A percentile compares a stretch with the other conserved stretches of the same genome.
Conservation (phyloP, 2,329 filamentous ascomycete genomes). For the Pseudogymnoascus sp. region DNA sequence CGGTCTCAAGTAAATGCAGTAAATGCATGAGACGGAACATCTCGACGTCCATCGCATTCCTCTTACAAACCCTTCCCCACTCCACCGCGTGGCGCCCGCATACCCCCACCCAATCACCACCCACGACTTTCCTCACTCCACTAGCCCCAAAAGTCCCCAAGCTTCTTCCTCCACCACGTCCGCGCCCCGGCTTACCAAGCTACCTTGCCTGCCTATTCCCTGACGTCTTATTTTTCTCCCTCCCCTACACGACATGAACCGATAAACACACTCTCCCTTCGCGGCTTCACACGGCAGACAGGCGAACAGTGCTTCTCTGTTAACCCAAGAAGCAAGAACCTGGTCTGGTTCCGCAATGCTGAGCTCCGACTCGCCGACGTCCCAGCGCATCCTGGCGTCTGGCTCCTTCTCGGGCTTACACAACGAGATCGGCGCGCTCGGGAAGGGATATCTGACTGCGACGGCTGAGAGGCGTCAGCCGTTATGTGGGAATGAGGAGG, state of each 20-base stretch:
- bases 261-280: not conserved
- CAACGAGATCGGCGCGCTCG: constrained; percentile 38
- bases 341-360: constrained; percentile 14
- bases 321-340: not conserved
- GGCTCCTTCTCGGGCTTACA: constrained; percentile 55
- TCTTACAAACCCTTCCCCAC: constrained; percentile 3
- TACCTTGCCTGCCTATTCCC: constrained; percentile 1
- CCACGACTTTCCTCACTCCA: not conserved
- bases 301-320: not conserved
- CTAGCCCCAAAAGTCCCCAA: not conserved
- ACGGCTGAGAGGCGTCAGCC: constrained; percentile 43
- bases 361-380: constrained; percentile 11
- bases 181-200: constrained; percentile 5
- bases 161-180: not conserved
- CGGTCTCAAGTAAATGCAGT: not conserved
- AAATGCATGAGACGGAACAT: not conserved
- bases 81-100: constrained; percentile 1
- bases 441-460: constrained; percentile 50
- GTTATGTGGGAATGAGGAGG: constrained; percentile 81
- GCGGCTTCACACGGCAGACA: not conserved
- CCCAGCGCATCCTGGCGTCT: constrained; percentile 33
- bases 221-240: constrained; percentile 6
- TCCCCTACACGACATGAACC: not conserved
- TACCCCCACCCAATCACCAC: not conserved
- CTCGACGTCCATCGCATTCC: not conserved